A percentile compares a stretch with the other conserved stretches of the same genome.
Evolutionary conservation across 345 rosid species (phyloP).

Genomic region (Eucalyptus decipiens): DNA sequence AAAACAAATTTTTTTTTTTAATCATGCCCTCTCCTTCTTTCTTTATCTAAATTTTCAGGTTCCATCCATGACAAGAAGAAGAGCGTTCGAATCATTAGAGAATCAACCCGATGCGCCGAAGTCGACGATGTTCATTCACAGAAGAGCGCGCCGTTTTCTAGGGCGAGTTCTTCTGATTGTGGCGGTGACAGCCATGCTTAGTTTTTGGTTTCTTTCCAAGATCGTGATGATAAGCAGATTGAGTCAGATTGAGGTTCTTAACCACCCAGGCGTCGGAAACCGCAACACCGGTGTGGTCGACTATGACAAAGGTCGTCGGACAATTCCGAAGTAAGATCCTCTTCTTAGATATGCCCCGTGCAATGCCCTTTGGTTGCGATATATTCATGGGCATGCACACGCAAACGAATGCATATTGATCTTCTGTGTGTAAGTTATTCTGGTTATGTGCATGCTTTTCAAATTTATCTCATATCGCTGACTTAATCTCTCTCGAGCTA

Average conservation of each 20-base stretch:
- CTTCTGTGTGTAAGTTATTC: not conserved
- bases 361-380: not conserved
- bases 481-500: not conserved
- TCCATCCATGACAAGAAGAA: constrained; percentile 8
- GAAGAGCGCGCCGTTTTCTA: not conserved
- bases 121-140: not conserved
- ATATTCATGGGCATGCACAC: not conserved
- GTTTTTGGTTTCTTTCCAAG: not conserved
- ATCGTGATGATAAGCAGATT: not conserved
- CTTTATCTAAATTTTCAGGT: not conserved
- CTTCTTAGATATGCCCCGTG: not conserved
- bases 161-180: not conserved
- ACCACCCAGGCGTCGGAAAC: not conserved
- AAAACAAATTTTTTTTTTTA: not conserved
- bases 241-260: not conserved
- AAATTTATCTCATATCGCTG: not conserved
- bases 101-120: not conserved
- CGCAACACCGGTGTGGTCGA: not conserved
- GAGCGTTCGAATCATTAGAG: not conserved
- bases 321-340: not conserved
- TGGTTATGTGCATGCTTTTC: not conserved
- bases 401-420: not conserved
- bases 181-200: not conserved
- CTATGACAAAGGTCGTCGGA: not conserved
- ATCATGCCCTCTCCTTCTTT: not conserved